Conservation (phyloP, 2,329 filamentous ascomycete species). For the Fusarium phyllophilum region DNA sequence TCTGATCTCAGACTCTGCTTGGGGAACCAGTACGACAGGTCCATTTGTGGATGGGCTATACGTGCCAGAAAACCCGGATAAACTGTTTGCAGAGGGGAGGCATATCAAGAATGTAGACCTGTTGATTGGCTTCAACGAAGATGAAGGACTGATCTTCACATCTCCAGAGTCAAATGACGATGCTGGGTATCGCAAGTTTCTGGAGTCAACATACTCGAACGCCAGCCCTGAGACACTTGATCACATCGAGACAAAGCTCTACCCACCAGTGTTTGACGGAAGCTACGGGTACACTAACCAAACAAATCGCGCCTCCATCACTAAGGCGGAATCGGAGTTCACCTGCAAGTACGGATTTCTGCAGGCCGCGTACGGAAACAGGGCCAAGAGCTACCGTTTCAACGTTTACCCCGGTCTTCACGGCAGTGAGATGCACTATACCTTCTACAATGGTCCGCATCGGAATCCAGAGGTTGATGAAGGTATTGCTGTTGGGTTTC, state of each 20-base stretch:
- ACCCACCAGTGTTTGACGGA: not conserved
- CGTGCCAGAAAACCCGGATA: not conserved
- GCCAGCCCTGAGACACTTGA: not conserved
- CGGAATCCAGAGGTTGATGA: not conserved
- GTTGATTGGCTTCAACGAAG: not conserved
- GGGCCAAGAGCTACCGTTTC: not conserved
- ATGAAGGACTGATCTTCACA: not conserved
- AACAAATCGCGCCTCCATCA: not conserved
- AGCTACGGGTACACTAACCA: not conserved
- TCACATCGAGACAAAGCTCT: not conserved
- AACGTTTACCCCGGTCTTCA: not conserved
- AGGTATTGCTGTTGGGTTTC: not conserved
- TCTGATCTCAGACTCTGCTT: not conserved
- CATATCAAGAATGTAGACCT: not conserved
- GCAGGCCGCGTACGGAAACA: not conserved
- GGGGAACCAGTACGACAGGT: not conserved
- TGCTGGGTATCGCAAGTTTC: not conserved
- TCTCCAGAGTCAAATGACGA: not conserved
- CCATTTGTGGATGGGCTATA: not conserved
- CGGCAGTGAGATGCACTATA: not conserved
- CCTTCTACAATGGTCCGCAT: not conserved
- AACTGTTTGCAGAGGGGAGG: not conserved
- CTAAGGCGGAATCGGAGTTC: not conserved
- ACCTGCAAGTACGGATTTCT: not conserved
- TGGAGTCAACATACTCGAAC: not conserved